Evolutionary conservation across 768 basidiomycete genomes (phyloP).

Genomic region (Strobilomyces echinocephalus): DNA sequence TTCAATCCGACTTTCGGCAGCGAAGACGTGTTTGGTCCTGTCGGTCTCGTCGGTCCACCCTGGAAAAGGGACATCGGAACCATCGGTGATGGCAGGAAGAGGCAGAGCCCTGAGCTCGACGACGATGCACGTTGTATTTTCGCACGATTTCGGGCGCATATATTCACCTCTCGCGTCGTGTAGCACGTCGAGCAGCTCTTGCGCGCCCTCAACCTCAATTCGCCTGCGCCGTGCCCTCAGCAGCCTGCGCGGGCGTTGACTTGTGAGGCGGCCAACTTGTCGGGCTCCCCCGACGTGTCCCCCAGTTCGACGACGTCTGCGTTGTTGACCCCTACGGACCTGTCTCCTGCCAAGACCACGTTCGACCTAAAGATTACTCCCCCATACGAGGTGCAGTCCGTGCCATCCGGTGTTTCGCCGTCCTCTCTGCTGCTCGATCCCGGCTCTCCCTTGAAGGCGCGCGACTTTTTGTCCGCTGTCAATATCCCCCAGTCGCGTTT

Average conservation of each 20-base stretch:
- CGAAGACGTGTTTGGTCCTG: slow-evolving; percentile 66
- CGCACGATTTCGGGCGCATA: slow-evolving; percentile 22
- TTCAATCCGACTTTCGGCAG: slow-evolving; percentile 28
- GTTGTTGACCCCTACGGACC: slow-evolving; percentile 68
- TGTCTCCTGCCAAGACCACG: slow-evolving; percentile 56
- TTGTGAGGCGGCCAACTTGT: slow-evolving; percentile 35
- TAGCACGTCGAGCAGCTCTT: slow-evolving; percentile 80
- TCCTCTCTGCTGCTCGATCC: slow-evolving; percentile 43
- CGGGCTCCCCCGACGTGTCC: slow-evolving; percentile 65
- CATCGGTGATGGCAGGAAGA: slow-evolving; percentile 77
- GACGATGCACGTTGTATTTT: slow-evolving; percentile 35
- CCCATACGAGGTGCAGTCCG: slow-evolving; percentile 43
- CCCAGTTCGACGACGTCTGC: slow-evolving; percentile 69
- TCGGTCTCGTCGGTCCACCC: slow-evolving; percentile 32
- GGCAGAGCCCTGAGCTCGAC: slow-evolving; percentile 50
- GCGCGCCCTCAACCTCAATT: slow-evolving; percentile 74
- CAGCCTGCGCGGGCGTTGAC: slow-evolving; percentile 41
- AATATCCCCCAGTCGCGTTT: slow-evolving; percentile 26
- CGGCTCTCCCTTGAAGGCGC: slow-evolving; percentile 35
- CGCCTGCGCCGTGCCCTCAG: slow-evolving; percentile 53
- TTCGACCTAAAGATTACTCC: slow-evolving; percentile 55
- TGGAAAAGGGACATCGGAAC: slow-evolving; percentile 58
- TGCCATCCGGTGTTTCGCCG: slow-evolving; percentile 28
- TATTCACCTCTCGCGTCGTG: slow-evolving; percentile 23
- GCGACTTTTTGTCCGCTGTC: slow-evolving; percentile 26